Evolutionary conservation across 2,329 filamentous ascomycete genomes (phyloP).

Genomic region (Talaromyces piceae): DNA sequence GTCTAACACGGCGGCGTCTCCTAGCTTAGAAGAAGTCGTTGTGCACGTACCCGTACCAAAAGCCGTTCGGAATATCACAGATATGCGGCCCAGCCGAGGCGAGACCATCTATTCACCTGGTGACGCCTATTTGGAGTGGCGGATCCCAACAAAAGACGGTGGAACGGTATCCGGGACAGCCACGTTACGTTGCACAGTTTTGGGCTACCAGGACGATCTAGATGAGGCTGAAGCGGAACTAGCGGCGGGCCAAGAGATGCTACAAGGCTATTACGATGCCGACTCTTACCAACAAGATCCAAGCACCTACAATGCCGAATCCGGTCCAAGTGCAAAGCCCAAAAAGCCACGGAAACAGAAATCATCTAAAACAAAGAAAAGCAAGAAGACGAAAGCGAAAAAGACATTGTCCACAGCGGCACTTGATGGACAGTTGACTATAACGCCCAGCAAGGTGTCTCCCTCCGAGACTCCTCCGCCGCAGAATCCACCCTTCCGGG

Average conservation of each 20-base stretch:
- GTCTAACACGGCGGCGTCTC: constrained; percentile 50
- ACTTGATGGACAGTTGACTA: constrained; percentile 8
- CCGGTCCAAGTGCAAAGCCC: constrained; percentile 8
- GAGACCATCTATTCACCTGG: constrained; percentile 75
- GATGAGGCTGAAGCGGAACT: constrained; percentile 33
- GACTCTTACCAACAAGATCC: constrained; percentile 21
- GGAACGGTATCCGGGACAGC: constrained; percentile 60
- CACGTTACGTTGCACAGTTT: constrained; percentile 70
- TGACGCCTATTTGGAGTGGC: constrained; percentile 72
- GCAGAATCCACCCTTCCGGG: constrained; percentile 13
- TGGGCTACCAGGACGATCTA: constrained; percentile 54
- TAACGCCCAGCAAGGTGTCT: background rate
- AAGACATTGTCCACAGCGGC: constrained; percentile 13
- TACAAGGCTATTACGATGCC: constrained; percentile 40
- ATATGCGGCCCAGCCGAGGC: constrained; percentile 71
- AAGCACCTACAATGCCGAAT: constrained; percentile 17
- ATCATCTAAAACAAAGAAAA: constrained; percentile 19
- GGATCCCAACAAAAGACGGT: constrained; percentile 69
- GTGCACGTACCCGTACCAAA: constrained; percentile 73
- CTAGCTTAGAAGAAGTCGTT: constrained; percentile 65
- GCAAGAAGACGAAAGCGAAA: constrained; percentile 18
- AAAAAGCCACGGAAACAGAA: constrained; percentile 26
- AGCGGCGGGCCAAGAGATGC: constrained; percentile 29
- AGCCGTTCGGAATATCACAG: constrained; percentile 72
- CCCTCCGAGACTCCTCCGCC: constrained; percentile 1